phyloP scores from a whole-genome alignment of 179 eudicot genomes.

The Drosera spatulata region DNA sequence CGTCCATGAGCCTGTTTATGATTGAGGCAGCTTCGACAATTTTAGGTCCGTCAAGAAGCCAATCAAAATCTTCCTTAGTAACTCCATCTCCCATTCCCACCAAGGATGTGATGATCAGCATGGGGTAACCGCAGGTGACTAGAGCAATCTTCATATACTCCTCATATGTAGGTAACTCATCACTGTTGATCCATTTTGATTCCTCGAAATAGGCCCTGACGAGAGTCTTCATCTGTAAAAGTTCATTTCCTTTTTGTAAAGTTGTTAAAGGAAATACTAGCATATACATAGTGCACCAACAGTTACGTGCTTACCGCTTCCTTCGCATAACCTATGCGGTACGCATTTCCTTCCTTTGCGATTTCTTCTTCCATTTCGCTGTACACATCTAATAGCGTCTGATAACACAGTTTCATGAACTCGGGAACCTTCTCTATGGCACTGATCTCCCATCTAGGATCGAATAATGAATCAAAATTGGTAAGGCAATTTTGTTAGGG shows the following conservation, averaged over 20 bases:
- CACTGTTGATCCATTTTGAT: slow-evolving; percentile 13
- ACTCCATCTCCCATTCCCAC: slow-evolving; percentile 22
- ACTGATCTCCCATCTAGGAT: slow-evolving; percentile 11
- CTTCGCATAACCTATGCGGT: slow-evolving; percentile 4
- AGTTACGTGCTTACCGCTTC: background rate
- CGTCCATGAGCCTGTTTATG: slow-evolving; percentile 19
- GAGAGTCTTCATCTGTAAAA: slow-evolving; percentile 5
- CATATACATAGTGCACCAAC: background rate
- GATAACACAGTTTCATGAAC: slow-evolving; percentile 3
- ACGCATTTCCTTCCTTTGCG: slow-evolving; percentile 4
- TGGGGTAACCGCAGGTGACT: slow-evolving; percentile 1
- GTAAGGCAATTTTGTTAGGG: background rate
- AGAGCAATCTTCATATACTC: slow-evolving; percentile 11
- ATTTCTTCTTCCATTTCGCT: slow-evolving; percentile 8
- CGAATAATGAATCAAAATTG: background rate
- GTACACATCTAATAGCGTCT: slow-evolving; percentile 5
- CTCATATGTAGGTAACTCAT: slow-evolving; percentile 12
- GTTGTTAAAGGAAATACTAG: too few species aligned
- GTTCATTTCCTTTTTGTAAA: too few species aligned
- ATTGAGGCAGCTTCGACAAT: slow-evolving; percentile 11
- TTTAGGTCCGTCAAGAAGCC: slow-evolving; percentile 15
- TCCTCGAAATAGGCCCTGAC: slow-evolving; percentile 12
- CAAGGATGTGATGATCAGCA: slow-evolving; percentile 13
- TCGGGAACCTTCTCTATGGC: slow-evolving; percentile 7
- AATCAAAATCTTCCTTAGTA: slow-evolving; percentile 13